These are phyloP conservation scores for Pelargonium fulgidum DNA, from an alignment of 441 rosid species.

Conservation along the genomic window DNA sequence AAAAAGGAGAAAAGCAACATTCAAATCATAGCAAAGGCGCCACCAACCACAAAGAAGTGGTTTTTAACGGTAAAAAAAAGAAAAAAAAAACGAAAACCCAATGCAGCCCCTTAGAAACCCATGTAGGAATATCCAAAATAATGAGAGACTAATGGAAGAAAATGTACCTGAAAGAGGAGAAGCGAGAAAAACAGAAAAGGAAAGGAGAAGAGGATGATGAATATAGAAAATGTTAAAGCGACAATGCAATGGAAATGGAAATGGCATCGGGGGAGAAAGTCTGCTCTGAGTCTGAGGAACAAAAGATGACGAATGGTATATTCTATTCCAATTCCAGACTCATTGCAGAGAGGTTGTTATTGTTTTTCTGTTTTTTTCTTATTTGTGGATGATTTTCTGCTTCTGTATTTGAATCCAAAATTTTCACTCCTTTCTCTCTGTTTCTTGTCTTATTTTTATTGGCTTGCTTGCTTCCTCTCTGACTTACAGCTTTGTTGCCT, in stretches of 20 bases:
- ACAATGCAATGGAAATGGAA: neutral
- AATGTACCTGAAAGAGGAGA: conserved; percentile 21
- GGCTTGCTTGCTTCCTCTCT: too few species aligned
- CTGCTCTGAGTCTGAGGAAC: conserved; percentile 16
- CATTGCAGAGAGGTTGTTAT: neutral
- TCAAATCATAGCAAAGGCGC: neutral
- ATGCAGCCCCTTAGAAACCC: neutral
- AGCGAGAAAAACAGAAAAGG: neutral
- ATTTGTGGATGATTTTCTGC: neutral
- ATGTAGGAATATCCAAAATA: neutral
- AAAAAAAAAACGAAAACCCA: too few species aligned
- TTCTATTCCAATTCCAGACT: conserved; percentile 23
- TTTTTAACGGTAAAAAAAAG: neutral
- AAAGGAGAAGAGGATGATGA: neutral
- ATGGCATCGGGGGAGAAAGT: conserved; percentile 31
- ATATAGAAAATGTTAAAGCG: conserved; percentile 1
- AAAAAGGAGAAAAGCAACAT: neutral
- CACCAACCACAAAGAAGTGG: conserved; percentile 1
- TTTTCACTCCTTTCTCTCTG: too few species aligned
- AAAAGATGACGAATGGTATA: conserved; percentile 26
- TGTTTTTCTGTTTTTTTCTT: neutral
- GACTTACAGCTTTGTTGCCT: too few species aligned
- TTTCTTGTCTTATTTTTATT: too few species aligned
- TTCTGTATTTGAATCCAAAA: neutral
- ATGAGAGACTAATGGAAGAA: neutral